These are phyloP conservation scores for Lentinula boryana DNA, from an alignment of 768 basidiomycete species.

Conservation along the genomic window DNA sequence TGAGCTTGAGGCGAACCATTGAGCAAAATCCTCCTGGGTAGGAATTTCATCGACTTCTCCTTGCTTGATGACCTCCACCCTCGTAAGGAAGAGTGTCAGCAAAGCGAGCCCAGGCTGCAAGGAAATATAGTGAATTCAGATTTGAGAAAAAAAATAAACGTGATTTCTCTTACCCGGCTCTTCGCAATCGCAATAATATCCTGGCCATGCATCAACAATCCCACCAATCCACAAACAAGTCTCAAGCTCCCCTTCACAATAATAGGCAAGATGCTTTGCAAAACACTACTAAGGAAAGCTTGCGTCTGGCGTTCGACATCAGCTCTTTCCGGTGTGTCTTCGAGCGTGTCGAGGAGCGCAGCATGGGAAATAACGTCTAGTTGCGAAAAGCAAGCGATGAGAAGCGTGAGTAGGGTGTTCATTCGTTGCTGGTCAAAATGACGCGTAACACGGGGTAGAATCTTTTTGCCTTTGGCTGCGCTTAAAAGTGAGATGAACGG, in stretches of 20 bases:
- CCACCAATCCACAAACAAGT: constrained; percentile 81
- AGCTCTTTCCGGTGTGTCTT: constrained; percentile 53
- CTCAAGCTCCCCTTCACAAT: constrained; percentile 75
- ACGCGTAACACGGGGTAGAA: constrained; percentile 84
- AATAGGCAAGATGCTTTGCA: constrained; percentile 82
- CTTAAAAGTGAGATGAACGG: constrained; percentile 91
- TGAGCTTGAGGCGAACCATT: constrained; percentile 41
- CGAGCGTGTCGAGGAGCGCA: constrained; percentile 58
- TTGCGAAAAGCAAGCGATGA: constrained; percentile 92
- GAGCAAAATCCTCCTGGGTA: constrained; percentile 68
- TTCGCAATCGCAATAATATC: constrained; percentile 67
- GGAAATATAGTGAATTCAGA: not conserved
- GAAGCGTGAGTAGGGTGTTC: constrained; percentile 82
- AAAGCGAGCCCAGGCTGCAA: constrained; percentile 85
- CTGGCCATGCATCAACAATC: constrained; percentile 74
- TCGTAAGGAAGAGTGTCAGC: constrained; percentile 84
- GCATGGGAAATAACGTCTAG: constrained; percentile 86
- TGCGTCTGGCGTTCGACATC: constrained; percentile 89
- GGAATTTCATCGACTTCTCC: constrained; percentile 54
- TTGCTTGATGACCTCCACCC: constrained; percentile 90
- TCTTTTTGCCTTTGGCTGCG: constrained; percentile 87
- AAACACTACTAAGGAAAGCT: constrained; percentile 76
- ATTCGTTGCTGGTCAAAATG: constrained; percentile 75
- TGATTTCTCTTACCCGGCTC: constrained; percentile 60
- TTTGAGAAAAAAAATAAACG: not conserved